These are phyloP conservation scores for Vitis vinifera DNA, from an alignment of 164 flowering plant genomes.

Conservation along the genomic window DNA sequence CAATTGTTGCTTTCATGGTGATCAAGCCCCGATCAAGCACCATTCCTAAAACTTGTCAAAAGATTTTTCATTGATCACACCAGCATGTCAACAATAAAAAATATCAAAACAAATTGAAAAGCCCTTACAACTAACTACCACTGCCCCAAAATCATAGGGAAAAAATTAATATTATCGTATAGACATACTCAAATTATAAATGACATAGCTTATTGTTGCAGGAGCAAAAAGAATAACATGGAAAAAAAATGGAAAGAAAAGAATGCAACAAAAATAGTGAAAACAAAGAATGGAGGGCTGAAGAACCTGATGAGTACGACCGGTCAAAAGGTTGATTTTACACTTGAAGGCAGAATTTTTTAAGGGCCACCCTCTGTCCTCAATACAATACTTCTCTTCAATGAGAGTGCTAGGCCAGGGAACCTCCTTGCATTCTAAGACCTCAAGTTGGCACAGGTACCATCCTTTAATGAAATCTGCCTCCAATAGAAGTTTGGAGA, in stretches of 20 bases:
- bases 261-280: background rate
- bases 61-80: no score
- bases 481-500: constrained; percentile 2
- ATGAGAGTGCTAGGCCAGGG: constrained; percentile 67
- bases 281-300: background rate
- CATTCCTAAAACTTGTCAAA: no score
- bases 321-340: constrained; percentile 87
- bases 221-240: background rate
- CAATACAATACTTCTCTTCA: constrained; percentile 54
- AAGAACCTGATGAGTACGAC: constrained; percentile 90
- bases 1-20: no score
- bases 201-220: background rate
- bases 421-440: constrained; percentile 80
- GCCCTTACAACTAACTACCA: background rate
- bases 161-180: background rate
- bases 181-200: background rate
- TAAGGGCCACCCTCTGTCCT: constrained; percentile 78
- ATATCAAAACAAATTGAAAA: background rate
- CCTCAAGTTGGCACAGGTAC: constrained; percentile 83
- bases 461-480: constrained; percentile 72
- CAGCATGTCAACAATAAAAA: background rate
- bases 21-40: no score
- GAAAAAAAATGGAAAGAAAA: background rate
- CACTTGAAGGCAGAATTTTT: constrained; percentile 83
- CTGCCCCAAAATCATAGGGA: background rate